A percentile compares a stretch with the other conserved stretches of the same genome.
Evolutionary conservation across 306 rosid species (phyloP).

Genomic region (Trifolium repens): DNA sequence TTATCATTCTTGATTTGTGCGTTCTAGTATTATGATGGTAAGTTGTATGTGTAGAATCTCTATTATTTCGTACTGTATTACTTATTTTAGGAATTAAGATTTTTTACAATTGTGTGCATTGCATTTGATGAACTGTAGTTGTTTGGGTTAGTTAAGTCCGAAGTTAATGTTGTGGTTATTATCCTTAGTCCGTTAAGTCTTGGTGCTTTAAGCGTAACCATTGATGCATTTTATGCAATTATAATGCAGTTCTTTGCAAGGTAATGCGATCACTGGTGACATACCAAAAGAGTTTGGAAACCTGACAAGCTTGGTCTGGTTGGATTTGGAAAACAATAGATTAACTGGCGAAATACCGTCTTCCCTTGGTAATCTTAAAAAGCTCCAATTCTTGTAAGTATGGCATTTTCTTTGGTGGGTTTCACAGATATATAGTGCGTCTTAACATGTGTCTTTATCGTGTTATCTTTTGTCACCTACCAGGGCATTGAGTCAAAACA

Average conservation of each 20-base stretch:
- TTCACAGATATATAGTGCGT: slow-evolving; percentile 21
- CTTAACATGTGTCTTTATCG: slow-evolving; percentile 20
- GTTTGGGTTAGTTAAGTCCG: not conserved
- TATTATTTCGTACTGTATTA: slow-evolving; percentile 7
- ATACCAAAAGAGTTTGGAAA: slow-evolving; percentile 86
- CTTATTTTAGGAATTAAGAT: slow-evolving; percentile 3
- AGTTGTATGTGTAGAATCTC: not conserved
- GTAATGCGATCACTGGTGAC: slow-evolving; percentile 76
- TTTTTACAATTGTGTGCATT: not conserved
- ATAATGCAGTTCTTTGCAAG: slow-evolving; percentile 76
- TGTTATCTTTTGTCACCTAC: slow-evolving; percentile 44
- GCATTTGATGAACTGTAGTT: slow-evolving; percentile 9
- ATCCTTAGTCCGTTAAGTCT: slow-evolving; percentile 7
- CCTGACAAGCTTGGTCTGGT: slow-evolving; percentile 66
- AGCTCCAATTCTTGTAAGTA: slow-evolving; percentile 91
- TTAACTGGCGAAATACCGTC: slow-evolving; percentile 85
- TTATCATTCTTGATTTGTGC: slow-evolving; percentile 29
- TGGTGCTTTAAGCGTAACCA: slow-evolving; percentile 22
- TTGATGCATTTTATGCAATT: slow-evolving; percentile 38
- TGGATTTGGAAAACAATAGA: slow-evolving; percentile 80
- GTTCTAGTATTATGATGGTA: slow-evolving; percentile 15
- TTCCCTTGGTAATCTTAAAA: slow-evolving; percentile 75
- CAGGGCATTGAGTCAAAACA: slow-evolving; percentile 89
- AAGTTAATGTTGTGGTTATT: not conserved
- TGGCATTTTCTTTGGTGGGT: slow-evolving; percentile 33